Evolutionary conservation across 2,329 filamentous ascomycete species (phyloP).

Genomic region (Dendryphion nanum): DNA sequence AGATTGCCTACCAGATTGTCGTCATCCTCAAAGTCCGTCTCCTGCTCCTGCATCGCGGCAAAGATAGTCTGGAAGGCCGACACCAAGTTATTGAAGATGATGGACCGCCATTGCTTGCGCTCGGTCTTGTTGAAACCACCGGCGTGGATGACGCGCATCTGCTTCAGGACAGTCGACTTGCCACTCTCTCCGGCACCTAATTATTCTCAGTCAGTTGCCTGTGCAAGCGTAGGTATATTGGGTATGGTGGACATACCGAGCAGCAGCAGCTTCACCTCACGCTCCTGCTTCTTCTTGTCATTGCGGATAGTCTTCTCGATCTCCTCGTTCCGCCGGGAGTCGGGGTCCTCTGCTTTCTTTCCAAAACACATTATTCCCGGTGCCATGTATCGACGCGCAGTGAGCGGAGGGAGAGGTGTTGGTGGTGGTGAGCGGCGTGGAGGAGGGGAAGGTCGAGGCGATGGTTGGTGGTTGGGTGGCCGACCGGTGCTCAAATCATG

Average conservation of each 20-base stretch:
- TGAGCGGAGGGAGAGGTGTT: slow-evolving; percentile 3
- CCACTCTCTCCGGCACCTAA: slow-evolving; percentile 90
- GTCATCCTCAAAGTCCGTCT: slow-evolving; percentile 73
- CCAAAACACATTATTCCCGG: slow-evolving; percentile 53
- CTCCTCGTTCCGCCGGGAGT: slow-evolving; percentile 57
- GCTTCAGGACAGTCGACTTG: slow-evolving; percentile 96
- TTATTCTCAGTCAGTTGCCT: slow-evolving; percentile 26
- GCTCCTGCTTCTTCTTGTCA: slow-evolving; percentile 82
- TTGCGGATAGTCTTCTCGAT: slow-evolving; percentile 83
- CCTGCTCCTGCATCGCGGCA: slow-evolving; percentile 85
- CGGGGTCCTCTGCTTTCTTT: slow-evolving; percentile 49
- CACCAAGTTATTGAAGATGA: slow-evolving; percentile 93
- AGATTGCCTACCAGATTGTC: slow-evolving; percentile 69
- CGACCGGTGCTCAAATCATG: no score
- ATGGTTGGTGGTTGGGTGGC: neutral
- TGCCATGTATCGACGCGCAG: slow-evolving; percentile 27
- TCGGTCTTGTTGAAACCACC: slow-evolving; percentile 88
- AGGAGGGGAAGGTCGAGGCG: neutral
- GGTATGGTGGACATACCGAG: slow-evolving; percentile 63
- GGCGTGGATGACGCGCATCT: slow-evolving; percentile 97
- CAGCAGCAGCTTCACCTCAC: slow-evolving; percentile 90
- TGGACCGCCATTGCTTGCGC: slow-evolving; percentile 88
- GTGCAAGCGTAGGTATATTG: slow-evolving; percentile 1
- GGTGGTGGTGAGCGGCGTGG: neutral
- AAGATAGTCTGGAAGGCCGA: slow-evolving; percentile 88